A percentile compares a stretch with the other conserved stretches of the same genome.
phyloP scores from a whole-genome alignment of 2,329 filamentous ascomycete genomes.

The Sarocladium oryzae region DNA sequence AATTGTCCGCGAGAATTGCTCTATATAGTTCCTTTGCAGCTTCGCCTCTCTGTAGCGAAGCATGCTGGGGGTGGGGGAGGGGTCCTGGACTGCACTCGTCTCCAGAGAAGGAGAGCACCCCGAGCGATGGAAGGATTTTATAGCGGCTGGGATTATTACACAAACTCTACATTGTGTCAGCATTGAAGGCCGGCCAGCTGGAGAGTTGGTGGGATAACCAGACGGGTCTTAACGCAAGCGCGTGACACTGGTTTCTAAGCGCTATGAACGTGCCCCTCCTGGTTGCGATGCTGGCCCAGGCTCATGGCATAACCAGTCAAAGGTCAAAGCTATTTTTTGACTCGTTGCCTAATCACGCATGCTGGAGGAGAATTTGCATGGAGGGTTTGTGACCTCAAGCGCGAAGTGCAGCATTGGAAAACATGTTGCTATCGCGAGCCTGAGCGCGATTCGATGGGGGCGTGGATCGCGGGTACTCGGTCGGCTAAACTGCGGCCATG shows the following conservation, averaged over 20 bases:
- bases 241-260: background rate
- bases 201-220: background rate
- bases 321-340: no score
- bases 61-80: no score
- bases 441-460: background rate
- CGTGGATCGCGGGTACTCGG: background rate
- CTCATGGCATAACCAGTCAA: no score
- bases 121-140: no score
- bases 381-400: no score
- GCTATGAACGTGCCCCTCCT: background rate
- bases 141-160: background rate
- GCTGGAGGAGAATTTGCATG: no score
- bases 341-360: no score
- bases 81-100: no score
- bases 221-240: background rate
- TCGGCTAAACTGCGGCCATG: conserved; percentile 1
- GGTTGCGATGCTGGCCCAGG: no score
- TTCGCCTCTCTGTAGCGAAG: background rate
- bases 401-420: no score
- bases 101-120: no score
- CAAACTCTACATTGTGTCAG: no score
- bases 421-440: background rate
- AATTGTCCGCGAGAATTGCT: background rate
- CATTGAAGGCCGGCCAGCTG: background rate
- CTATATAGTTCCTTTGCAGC: background rate